phyloP scores from a whole-genome alignment of 805 yeast species.

The Naumovozyma baii region DNA sequence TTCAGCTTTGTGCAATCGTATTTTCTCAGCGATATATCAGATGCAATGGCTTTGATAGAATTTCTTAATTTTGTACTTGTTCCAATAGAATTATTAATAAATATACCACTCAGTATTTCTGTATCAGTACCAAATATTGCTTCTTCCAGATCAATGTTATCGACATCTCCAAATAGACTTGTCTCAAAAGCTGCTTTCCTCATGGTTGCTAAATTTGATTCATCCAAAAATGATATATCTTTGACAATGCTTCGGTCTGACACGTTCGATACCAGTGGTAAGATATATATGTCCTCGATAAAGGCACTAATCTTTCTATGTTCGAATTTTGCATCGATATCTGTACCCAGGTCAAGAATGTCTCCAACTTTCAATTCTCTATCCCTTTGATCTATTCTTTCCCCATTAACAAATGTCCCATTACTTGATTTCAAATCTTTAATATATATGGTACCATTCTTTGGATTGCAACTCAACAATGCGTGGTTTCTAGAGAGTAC shows the following conservation, averaged over 20 bases:
- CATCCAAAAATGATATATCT: constrained; percentile 6
- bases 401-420: constrained; percentile 80
- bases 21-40: constrained; percentile 44
- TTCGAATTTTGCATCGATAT: constrained; percentile 47
- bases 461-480: constrained; percentile 60
- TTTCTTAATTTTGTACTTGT: constrained; percentile 44
- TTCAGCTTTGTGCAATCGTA: constrained; percentile 45
- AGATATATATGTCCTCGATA: constrained; percentile 58
- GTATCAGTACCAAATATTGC: constrained; percentile 36
- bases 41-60: constrained; percentile 41
- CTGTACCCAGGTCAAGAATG: constrained; percentile 75
- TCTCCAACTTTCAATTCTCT: constrained; percentile 62
- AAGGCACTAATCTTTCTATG: constrained; percentile 77
- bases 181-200: constrained; percentile 34
- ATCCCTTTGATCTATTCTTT: constrained; percentile 43
- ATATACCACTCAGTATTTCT: constrained; percentile 40
- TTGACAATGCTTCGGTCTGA: too few species aligned
- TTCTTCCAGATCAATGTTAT: constrained; percentile 35
- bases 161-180: constrained; percentile 48
- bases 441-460: constrained; percentile 52
- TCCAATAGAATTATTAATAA: constrained; percentile 45
- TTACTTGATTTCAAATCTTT: constrained; percentile 81
- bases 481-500: constrained; percentile 92
- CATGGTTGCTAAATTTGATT: neutral
- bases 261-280: constrained; percentile 19